Percentiles rank a stretch among this genome's conserved stretches.
These are phyloP conservation scores for fission yeast (Schizosaccharomyces pombe) DNA, from an alignment of 805 yeast genomes.

Conservation along the genomic window DNA sequence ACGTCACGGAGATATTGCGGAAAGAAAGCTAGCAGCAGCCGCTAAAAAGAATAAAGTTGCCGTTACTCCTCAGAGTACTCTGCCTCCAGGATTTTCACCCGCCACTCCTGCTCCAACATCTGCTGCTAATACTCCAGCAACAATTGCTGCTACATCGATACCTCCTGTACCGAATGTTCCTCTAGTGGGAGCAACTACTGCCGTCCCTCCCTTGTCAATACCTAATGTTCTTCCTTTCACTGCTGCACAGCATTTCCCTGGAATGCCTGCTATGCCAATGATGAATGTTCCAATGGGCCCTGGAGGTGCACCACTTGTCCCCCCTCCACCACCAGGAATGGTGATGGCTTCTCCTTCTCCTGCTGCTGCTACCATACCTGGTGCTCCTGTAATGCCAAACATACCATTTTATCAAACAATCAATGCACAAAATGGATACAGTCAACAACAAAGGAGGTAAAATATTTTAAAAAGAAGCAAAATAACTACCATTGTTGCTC, in stretches of 20 bases:
- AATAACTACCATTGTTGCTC: no score
- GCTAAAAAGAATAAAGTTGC: slow-evolving; percentile 22
- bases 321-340: neutral
- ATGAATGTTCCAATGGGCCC: neutral
- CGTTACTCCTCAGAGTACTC: neutral
- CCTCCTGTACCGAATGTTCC: neutral
- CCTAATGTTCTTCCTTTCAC: neutral
- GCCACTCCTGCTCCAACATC: neutral
- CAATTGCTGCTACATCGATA: neutral
- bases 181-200: neutral
- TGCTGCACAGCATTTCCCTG: neutral
- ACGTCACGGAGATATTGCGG: slow-evolving; percentile 59
- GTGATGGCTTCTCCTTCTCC: neutral
- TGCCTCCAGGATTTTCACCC: slow-evolving; percentile 1
- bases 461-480: no score
- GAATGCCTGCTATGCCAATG: slow-evolving; percentile 1
- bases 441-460: no score
- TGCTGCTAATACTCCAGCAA: neutral
- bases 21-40: slow-evolving; percentile 43
- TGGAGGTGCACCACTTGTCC: neutral
- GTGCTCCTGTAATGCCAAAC: neutral
- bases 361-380: no score
- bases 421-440: no score
- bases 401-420: neutral
- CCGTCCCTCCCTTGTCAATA: neutral